phyloP scores from a whole-genome alignment of 148 eudicot species.

The Dianthus caryophyllus region DNA sequence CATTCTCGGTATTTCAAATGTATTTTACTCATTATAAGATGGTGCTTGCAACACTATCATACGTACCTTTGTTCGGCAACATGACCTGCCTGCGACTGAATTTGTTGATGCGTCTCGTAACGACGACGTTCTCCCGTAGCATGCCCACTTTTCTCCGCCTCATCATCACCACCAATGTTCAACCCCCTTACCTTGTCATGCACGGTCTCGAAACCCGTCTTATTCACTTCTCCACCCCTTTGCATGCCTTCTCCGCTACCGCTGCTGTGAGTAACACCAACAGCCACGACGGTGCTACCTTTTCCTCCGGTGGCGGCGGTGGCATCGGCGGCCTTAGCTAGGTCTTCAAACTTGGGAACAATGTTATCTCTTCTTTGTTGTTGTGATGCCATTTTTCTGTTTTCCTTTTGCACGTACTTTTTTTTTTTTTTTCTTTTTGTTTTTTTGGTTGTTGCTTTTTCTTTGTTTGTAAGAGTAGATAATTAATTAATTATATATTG shows the following conservation, averaged over 20 bases:
- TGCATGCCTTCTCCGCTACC: not conserved
- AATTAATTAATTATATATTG: too few species aligned
- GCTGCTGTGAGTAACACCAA: slow-evolving; percentile 8
- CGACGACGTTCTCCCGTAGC: not conserved
- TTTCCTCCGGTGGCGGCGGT: not conserved
- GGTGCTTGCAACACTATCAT: slow-evolving; percentile 14
- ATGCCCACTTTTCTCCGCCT: slow-evolving; percentile 19
- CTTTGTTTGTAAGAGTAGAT: too few species aligned
- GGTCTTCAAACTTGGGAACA: slow-evolving; percentile 48
- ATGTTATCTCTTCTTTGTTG: slow-evolving; percentile 49
- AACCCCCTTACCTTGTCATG: slow-evolving; percentile 21
- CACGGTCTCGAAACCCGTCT: slow-evolving; percentile 36
- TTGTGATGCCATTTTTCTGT: slow-evolving; percentile 48
- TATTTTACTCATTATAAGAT: too few species aligned
- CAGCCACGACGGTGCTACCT: slow-evolving; percentile 19
- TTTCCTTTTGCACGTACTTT: not conserved
- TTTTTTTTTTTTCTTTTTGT: not conserved
- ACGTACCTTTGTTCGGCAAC: slow-evolving; percentile 6
- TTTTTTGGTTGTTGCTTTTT: too few species aligned
- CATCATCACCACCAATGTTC: slow-evolving; percentile 5
- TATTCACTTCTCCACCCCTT: not conserved
- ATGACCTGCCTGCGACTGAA: not conserved
- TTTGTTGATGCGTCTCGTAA: not conserved
- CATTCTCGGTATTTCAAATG: too few species aligned
- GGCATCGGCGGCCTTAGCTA: slow-evolving; percentile 16